A percentile compares a stretch with the other conserved stretches of the same genome.
Evolutionary conservation across 768 basidiomycete genomes (phyloP).

Genomic region (Tylopilus subfusipes): DNA sequence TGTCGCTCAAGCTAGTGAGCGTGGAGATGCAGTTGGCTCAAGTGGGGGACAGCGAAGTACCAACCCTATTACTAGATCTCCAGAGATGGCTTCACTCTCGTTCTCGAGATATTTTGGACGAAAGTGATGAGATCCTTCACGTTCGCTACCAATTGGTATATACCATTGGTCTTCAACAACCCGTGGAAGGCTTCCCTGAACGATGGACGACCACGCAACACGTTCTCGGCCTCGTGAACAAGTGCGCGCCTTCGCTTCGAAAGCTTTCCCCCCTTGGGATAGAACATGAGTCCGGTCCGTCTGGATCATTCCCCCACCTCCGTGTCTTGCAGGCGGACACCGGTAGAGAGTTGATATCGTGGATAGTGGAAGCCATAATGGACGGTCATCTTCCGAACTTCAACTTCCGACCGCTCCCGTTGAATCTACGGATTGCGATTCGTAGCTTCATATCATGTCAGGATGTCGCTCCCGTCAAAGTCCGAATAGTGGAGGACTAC

Average conservation of each 20-base stretch:
- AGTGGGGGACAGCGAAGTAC: neutral
- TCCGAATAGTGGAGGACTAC: slow-evolving; percentile 9
- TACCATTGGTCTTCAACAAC: slow-evolving; percentile 30
- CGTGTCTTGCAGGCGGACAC: slow-evolving; percentile 19
- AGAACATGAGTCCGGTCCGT: slow-evolving; percentile 14
- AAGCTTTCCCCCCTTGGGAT: slow-evolving; percentile 5
- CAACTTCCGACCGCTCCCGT: slow-evolving; percentile 11
- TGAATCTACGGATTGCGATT: slow-evolving; percentile 7
- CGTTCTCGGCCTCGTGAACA: slow-evolving; percentile 26
- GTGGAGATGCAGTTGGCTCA: slow-evolving; percentile 34
- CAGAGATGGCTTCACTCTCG: slow-evolving; percentile 26
- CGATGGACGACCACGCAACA: slow-evolving; percentile 35
- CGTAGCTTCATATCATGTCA: slow-evolving; percentile 22
- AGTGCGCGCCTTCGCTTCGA: slow-evolving; percentile 11
- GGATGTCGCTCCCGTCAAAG: neutral
- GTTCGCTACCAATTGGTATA: slow-evolving; percentile 39
- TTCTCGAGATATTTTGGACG: slow-evolving; percentile 30
- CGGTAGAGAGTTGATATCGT: slow-evolving; percentile 10
- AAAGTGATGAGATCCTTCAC: slow-evolving; percentile 33
- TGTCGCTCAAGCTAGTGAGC: slow-evolving; percentile 48
- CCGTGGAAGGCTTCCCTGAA: slow-evolving; percentile 31
- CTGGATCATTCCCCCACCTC: slow-evolving; percentile 23
- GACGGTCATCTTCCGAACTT: slow-evolving; percentile 12
- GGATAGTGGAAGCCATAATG: slow-evolving; percentile 17
- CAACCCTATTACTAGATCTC: slow-evolving; percentile 23